Base-by-base conservation (phyloP, 495 filamentous ascomycete species). In the Daldinia grandis region DNA sequence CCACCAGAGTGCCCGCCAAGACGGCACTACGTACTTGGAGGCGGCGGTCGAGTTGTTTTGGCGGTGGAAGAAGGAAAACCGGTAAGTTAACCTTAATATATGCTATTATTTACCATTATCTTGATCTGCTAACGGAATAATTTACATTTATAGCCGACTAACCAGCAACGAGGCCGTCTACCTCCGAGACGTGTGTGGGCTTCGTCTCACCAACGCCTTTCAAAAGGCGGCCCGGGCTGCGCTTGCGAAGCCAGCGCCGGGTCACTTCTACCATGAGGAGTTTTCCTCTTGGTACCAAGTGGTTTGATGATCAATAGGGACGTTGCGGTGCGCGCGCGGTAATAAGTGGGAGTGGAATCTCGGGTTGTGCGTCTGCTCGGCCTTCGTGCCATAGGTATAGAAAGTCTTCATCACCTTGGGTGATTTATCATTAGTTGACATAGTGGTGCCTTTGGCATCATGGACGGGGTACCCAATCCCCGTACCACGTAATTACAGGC, bases 181-280 rank as follows among this genome's bases (percentile, higher is more conserved):
- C n/a, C 38, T 40, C 1, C 0, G 5, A 0, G 1, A 2, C 5
- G 14, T 40, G 0, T 40, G 38, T 8, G 15, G 1, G 0, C 0
- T 40, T 0, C 0, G 8, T 7, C 5, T 40, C 0, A 40, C 38
- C 0, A 1, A 17, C 5, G 38, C 14, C 0, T 40, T 6, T 8
- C 15, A 40, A 0, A 17, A 40, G 0, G 38, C 5, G 0, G 38
- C n/a, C 2, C 5, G 15, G 15, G 38, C 14, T 17, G 38, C 1
- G 15, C 38, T 40, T 7, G 14, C 5, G 0, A 40, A 40, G 38
- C 15, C 38, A 17, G 38, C 15, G 38, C 0, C 6, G 0, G 38
- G 38, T 7, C 0, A 40, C 0, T 40, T 40, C 1, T 40, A 40
- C 1, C 4, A 40, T 1, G 38, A 40, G 5, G 15, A 17, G 0